Evolutionary conservation across 331 rosid species (phyloP).

Genomic region (Ulmus americana): DNA sequence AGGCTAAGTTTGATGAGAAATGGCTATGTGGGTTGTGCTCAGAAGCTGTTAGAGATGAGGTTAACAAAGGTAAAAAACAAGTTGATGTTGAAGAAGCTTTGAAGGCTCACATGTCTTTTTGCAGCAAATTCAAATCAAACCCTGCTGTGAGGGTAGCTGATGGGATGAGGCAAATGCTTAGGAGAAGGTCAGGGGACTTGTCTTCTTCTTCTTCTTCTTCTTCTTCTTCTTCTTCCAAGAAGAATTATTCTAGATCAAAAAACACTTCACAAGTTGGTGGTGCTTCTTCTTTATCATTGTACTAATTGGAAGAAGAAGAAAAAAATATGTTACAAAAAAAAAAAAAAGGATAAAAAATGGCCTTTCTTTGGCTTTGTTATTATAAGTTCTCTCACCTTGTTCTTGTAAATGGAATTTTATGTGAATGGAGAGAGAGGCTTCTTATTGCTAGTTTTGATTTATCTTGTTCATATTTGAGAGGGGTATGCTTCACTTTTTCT

Average conservation of each 20-base stretch:
- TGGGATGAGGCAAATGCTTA: constrained; percentile 93
- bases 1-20: constrained; percentile 72
- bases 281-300: constrained; percentile 56
- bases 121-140: constrained; percentile 77
- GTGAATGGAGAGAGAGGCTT: constrained; percentile 15
- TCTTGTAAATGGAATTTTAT: constrained; percentile 45
- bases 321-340: no score
- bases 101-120: constrained; percentile 97
- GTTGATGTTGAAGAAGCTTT: constrained; percentile 79
- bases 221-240: constrained; percentile 46
- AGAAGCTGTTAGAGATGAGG: constrained; percentile 94
- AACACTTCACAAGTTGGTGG: constrained; percentile 78
- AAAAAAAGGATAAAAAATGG: neutral
- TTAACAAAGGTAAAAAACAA: constrained; percentile 46
- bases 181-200: constrained; percentile 67
- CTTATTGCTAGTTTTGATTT: constrained; percentile 6
- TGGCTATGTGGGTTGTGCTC: constrained; percentile 98
- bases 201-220: constrained; percentile 44
- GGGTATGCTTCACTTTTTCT: constrained; percentile 5
- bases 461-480: constrained; percentile 14
- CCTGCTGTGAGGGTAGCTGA: constrained; percentile 90
- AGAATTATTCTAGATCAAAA: constrained; percentile 54
- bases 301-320: constrained; percentile 15
- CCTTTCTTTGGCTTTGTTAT: no score
- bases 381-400: neutral